phyloP scores from a whole-genome alignment of 345 rosid species.

The Euphorbia tirucalli region DNA sequence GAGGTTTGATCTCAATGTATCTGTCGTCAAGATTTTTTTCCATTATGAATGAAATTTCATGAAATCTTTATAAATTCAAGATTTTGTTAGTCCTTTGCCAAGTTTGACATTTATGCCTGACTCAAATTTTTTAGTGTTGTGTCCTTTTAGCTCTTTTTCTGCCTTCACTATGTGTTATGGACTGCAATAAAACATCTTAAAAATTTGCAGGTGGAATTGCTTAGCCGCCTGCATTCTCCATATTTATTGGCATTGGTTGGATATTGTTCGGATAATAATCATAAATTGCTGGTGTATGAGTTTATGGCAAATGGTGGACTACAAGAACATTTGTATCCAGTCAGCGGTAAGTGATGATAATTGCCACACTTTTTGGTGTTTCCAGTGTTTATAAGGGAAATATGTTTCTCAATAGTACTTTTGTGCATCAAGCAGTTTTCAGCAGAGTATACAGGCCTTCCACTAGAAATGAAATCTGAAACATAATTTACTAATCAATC shows the following conservation, averaged over 20 bases:
- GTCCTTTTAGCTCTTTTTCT: background rate
- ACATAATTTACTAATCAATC: no score
- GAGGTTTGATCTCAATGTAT: constrained; percentile 48
- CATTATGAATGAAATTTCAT: background rate
- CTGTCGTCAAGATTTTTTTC: background rate
- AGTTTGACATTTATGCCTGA: background rate
- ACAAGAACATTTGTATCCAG: constrained; percentile 83
- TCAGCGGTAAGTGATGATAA: constrained; percentile 41
- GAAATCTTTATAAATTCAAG: background rate
- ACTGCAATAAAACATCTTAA: background rate
- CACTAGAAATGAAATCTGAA: no score
- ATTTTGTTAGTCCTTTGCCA: background rate
- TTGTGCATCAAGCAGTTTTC: background rate
- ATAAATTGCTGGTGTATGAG: constrained; percentile 28
- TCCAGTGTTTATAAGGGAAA: constrained; percentile 1
- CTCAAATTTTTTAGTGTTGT: background rate
- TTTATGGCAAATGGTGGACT: constrained; percentile 49
- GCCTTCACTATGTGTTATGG: background rate
- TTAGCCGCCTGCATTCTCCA: constrained; percentile 44
- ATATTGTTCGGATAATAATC: constrained; percentile 24
- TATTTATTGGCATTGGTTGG: constrained; percentile 35
- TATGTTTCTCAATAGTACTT: background rate
- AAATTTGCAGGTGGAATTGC: constrained; percentile 63
- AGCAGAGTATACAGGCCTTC: no score
- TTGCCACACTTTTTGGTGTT: background rate